Evolutionary conservation across 306 rosid genomes (phyloP), one percentile per base, ranked within the genome.

Genomic region (Castanospermum australe): DNA sequence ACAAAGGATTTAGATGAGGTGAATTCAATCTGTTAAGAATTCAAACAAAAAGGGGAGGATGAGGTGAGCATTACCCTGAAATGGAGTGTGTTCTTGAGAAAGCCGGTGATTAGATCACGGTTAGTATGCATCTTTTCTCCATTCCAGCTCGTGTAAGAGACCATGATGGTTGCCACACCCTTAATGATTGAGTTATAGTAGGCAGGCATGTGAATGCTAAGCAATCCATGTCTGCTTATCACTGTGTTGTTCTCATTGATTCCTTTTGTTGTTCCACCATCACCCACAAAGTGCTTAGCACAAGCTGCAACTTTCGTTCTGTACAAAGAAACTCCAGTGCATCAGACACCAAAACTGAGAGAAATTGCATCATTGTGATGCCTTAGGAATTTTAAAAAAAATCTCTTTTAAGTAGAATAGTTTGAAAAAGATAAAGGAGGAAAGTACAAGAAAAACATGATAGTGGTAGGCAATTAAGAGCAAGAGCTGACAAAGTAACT

Each of bases 111-210:
- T 32, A 85, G 81, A 15, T 85, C 52, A n/a, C 28, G 65, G 60
- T 81, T 81, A 42, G 88, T 76, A 50, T 85, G 88, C 88, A 85
- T 85, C 64, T 78, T 85, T 35, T n/a, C 62, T 51, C 83, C 83
- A 51, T 85, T 85, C 86, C 83, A 81, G 79, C 88, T 85, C 32
- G 86, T 66, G 78, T 85, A 85, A 18, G 88, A 85, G 54, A 85
- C 18, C 88, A 85, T 85, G 12, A 85, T 52, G 44, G 88, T 85
- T 59, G 83, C 14, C 61, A 85, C 88, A 25, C 88, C 88, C 78
- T 81, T 81, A 56, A 75, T 78, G 67, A 85, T 68, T 18, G 88
- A 73, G 81, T 81, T 72, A 62, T 67, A 51, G 81, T 85, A 85
- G 54, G 78, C 86, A 2, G 88, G 88, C 88, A 75, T 72, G 78